These are phyloP conservation scores for Rhodosorus marinus DNA, from an alignment of 23 red algal species.

Conservation along the genomic window DNA sequence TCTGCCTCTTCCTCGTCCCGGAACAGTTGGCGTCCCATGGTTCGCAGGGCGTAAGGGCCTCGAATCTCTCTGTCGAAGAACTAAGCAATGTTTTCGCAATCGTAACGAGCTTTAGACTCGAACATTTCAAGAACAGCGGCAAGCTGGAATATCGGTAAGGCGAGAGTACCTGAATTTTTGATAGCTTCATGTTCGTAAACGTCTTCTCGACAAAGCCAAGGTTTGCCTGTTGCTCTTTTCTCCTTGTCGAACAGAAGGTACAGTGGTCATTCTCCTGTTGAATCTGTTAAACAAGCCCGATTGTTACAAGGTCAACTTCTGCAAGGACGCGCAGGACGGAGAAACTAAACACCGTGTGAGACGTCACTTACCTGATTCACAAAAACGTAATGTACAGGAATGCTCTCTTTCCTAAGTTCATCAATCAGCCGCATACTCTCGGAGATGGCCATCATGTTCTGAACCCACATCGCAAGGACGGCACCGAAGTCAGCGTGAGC, in stretches of 20 bases:
- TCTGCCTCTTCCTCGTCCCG: constrained; percentile 5
- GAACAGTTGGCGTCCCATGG: constrained; percentile 64
- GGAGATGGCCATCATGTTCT: constrained; percentile 94
- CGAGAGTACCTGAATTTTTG: constrained; percentile 59
- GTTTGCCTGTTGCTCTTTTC: constrained; percentile 61
- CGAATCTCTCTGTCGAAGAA: constrained; percentile 81
- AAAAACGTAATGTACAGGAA: constrained; percentile 82
- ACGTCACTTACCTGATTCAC: constrained; percentile 93
- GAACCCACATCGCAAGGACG: no score
- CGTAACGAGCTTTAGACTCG: no score
- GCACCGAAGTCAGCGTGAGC: no score
- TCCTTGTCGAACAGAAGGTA: constrained; percentile 59
- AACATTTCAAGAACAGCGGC: no score
- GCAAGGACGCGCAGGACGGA: no score
- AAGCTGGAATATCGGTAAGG: no score
- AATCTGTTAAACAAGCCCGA: no score
- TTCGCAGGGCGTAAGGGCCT: constrained; percentile 39
- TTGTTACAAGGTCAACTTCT: no score
- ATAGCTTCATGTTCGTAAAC: constrained; percentile 43
- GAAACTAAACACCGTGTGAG: no score
- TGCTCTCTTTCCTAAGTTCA: constrained; percentile 45
- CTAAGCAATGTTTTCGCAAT: no score
- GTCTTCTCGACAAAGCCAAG: constrained; percentile 28
- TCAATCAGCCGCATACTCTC: constrained; percentile 66
- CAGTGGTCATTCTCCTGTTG: constrained; percentile 75